Base-by-base conservation (phyloP, 257 asterid species). In the Solanum verrucosum region DNA sequence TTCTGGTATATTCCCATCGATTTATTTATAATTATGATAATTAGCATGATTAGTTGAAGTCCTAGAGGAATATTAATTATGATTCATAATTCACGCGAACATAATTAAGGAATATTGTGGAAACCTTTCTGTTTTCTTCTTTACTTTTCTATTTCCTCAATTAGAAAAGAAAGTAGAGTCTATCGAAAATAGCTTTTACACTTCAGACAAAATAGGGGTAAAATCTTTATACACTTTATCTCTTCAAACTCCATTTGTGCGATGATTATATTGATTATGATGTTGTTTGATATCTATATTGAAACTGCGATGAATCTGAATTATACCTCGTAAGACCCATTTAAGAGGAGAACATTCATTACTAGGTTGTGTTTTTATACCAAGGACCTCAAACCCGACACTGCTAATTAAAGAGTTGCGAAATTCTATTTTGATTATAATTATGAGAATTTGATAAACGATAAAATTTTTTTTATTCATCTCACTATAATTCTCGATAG, bases 281-380 rank as follows among this genome's bases (percentile, higher is more conserved):
- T n/a, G 2, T 65, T 65, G 15, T n/a, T 65, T 11, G 10, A 11
- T 13, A 68, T 68, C 7, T 68, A 15, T 68, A 15, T 13, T 68
- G 11, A 25, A 0, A 1, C 1, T 31, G 4, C 1, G 0, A 31
- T 33, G 9, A 33, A 33, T 33, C 14, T 33, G 0, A 34, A 34
- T 73, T 5, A 4, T 73, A 6, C 0, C 4, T 1, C 4, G 2
- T 18, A 33, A 72, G 4, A 9, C 1, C 2, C 4, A 21, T 73
- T 34, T 34, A 9, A 73, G 1, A 6, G 49, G 20, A 10, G 7
- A 33, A 0, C 7, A 2, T 33, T 72, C 79, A 6, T 11, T 72
- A 8, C 25, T 16, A 18, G 13, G 21, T 33, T 15, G 0, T 31
- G 7, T 18, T 16, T 18, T 33, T 8, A 72, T 34, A 33, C 14